Base-by-base conservation (phyloP, 2,329 filamentous ascomycete species). In the Diaporthe citri region DNA sequence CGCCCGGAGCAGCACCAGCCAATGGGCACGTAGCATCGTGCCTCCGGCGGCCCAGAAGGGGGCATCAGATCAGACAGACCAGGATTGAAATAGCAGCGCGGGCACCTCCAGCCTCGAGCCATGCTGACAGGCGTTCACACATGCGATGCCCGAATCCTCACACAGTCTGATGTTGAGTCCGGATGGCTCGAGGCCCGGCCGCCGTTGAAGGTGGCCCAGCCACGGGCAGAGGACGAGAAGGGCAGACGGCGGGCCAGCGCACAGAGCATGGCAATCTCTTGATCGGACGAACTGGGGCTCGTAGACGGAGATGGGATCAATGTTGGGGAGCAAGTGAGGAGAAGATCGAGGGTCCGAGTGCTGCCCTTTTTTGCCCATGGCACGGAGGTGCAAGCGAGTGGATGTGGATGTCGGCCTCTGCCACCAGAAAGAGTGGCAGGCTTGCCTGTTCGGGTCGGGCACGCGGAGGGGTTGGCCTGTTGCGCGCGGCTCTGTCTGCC, bases 61-160 rank as follows among this genome's bases (percentile, higher is more conserved):
- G 43, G 41, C 31, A 39, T 28, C 34, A 46, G 41, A 72, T 41
- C 70, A 57, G 56, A 41, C 55, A 62, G 28, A 20, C 39, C 31
- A 34, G 39, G n/a, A 74, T 67, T 56, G 67, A 69, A 75, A 75
- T 75, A 75, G 74, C 56, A 75, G 71, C 74, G 56, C 46, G 64
- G 64, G 64, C 28, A 43, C 9, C 43, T 55, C 46, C 31, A 52
- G 25, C 60, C 46, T 31, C 60, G 72, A 69, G 62, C 43, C 62
- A 64, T 51, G 46, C 52, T 46, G 62, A 70, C 43, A n/a, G 39
- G 15, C 70, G 41, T 60, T 31, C 46, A 41, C 10, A 39, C 39
- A 46, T 13, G 46, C 60, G 66, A 52, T 34, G 15, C 41, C n/a
- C 17, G 43, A 34, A 57, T 31, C 67, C 67, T 62, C 72, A 56